Percentiles rank a stretch among this genome's conserved stretches.
Conservation (phyloP, 176 grass and related monocot species). For the Bonia amplexicaulis region DNA sequence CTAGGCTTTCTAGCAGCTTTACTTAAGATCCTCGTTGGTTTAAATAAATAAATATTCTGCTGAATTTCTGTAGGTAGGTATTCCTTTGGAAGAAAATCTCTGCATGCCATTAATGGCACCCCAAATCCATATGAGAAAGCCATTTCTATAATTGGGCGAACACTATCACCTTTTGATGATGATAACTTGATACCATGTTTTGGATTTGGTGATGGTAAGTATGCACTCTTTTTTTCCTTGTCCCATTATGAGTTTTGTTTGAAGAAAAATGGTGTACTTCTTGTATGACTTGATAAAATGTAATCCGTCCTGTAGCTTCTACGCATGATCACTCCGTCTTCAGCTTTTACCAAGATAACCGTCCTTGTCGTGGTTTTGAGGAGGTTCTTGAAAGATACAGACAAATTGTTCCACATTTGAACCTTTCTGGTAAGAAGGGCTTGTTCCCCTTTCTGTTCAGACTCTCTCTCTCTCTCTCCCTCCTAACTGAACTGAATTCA, state of each 20-base stretch:
- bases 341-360: conserved; percentile 75
- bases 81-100: conserved; percentile 78
- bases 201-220: conserved; percentile 93
- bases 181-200: conserved; percentile 98
- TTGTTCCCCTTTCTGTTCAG: not conserved
- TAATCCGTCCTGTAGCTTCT: conserved; percentile 53
- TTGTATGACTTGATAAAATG: conserved; percentile 2
- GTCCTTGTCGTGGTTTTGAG: conserved; percentile 77
- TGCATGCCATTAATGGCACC: conserved; percentile 63
- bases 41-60: not conserved
- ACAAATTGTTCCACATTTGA: conserved; percentile 71
- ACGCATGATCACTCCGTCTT: conserved; percentile 81
- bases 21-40: not conserved
- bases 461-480: too few relatives aligned
- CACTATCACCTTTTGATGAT: conserved; percentile 95
- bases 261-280: not conserved
- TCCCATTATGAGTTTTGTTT: not conserved
- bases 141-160: conserved; percentile 95
- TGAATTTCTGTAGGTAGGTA: conserved; percentile 44
- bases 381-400: conserved; percentile 81
- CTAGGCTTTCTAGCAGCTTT: not conserved
- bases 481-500: not conserved
- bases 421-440: conserved; percentile 66
- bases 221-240: not conserved
- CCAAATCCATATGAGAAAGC: conserved; percentile 93